Base-by-base conservation (phyloP, 345 rosid species). In the Orychophragmus violaceus region DNA sequence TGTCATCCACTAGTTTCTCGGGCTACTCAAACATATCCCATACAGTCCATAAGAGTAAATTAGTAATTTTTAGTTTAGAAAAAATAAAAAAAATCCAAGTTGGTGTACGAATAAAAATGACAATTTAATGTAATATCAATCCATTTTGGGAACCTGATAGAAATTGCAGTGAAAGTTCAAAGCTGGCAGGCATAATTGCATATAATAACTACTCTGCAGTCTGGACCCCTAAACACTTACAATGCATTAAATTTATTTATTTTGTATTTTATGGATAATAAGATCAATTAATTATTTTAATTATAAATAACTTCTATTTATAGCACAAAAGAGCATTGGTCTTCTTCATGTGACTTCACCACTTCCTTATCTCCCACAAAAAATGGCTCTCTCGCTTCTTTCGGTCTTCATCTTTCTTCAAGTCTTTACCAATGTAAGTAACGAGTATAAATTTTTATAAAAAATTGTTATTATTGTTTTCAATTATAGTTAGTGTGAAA, bases 111-210 rank as follows among this genome's bases (percentile, higher is more conserved):
- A 48, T 49, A 63, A 64, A 49, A 57, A 50, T 59, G 51, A 28
- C 13, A 39, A 21, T 16, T 56, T 72, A 21, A 37, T 36, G 35
- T 19, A 54, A 10, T 62, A 12, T 58, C 18, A 54, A 39, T 33
- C 69, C 63, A 39, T 58, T 59, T 65, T 66, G 27, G 65, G 65
- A 64, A 45, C 56, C 44, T 35, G 48, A 51, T 50, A 33, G 37
- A 35, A 35, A 35, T 16, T 65, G 56, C 56, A 23, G 71, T 66
- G 58, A 53, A 53, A 62, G 68, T 51, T 59, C 12, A 27, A 72
- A 74, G 77, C 77, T 74, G 69, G 73, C 77, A 67, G n/a, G n/a
- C n/a, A n/a, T n/a, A n/a, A n/a, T n/a, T 61, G 69, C 73, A 53
- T 66, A 50, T 66, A 74, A 22, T 74, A 74, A 66, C 64, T 61